Evolutionary conservation across 495 filamentous ascomycete genomes (phyloP), one percentile per base, ranked within the genome.

Genomic region (Penicillium waksmanii): DNA sequence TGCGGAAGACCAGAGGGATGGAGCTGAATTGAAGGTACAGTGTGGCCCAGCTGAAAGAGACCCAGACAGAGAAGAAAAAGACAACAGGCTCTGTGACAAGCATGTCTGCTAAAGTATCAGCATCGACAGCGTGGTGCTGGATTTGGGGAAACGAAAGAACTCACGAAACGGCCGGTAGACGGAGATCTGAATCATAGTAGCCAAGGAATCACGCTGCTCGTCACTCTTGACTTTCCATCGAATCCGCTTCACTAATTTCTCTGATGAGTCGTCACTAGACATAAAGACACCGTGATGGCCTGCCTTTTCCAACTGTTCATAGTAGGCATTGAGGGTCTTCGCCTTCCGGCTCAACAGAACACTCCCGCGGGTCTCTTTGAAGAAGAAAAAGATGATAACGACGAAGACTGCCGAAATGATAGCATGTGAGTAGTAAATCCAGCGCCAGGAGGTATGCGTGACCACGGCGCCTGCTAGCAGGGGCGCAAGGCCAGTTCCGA

Each of bases 11-110:
- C 12, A 94, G 79, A 0, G 93, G 91, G 25, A 98, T 83, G 5
- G 86, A 87, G 33, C 84, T 81, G 63, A 95, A 93, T 33, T 88
- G 89, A 25, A 98, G 79, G 72, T 97, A 97, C 0, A 98, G 82
- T 0, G 96, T 84, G 2, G 88, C 93, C 94, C 93, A 98, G 51
- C 85, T 87, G 72, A 97, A 97, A 7, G 91, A 80, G 5, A 90
- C 85, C 94, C 94, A 97, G 13, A 96, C 77, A 21, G 89, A 93
- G 73, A 97, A 98, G 78, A 89, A 96, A 77, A 97, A 96, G 18
- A 97, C 92, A 12, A 97, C 91, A 0, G 93, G 91, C 64, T 97
- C 94, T 11, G 92, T 96, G 65, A 91, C 76, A 21, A 98, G 87
- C 33, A 98, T 81, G 57, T 91, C 77, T 82, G 36, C 2, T 1